Evolutionary conservation across 148 eudicot species (phyloP), one percentile per base, ranked within the genome.

Genomic region (Salicornia ramosissima): DNA sequence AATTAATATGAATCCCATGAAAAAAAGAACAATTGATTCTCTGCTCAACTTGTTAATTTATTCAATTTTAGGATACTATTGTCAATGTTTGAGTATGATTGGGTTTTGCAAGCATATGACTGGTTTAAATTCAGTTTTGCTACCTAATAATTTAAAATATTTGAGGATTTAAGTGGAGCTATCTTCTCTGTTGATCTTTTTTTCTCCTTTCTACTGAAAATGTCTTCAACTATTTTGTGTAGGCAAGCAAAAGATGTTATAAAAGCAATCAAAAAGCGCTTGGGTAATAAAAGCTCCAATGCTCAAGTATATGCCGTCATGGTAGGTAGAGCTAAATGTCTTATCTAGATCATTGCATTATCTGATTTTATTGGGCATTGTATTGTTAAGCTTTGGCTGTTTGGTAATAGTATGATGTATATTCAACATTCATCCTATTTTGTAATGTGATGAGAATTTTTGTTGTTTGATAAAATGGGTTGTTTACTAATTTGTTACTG

Each of bases 241-340:
- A 94, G 97, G 87, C 92, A 86, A 77, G 96, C 97, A 28, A 88
- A 77, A 83, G 92, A 84, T 81, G 91, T 90, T 62, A 85, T 90
- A 51, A 94, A 90, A 83, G 85, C 91, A 43, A 87, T 94, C 19
- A 94, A 94, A 69, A 94, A 94, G 75, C 92, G 97, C 11, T 75
- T 94, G 85, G 85, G 84, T 62, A 88, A 90, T 79, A 94, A 88
- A 83, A 78, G 85, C 70, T 53, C 86, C 40, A 87, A 83, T 80
- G 82, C 88, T 66, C 99, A 94, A 75, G 75, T 94, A 51, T 88
- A 77, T 82, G 82, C 99, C 19, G 89, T 89, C 75, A 75, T 78
- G 88, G 98, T 94, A 71, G 81, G 96, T 86, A 64, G 25, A 50
- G 30, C 46, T 33, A 85, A 80, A 47, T 13, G 9, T 51, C 40